Percentiles rank a stretch among this genome's conserved stretches.
Conservation (phyloP, 2,329 filamentous ascomycete genomes). For the Diaporthe citrichinensis region DNA sequence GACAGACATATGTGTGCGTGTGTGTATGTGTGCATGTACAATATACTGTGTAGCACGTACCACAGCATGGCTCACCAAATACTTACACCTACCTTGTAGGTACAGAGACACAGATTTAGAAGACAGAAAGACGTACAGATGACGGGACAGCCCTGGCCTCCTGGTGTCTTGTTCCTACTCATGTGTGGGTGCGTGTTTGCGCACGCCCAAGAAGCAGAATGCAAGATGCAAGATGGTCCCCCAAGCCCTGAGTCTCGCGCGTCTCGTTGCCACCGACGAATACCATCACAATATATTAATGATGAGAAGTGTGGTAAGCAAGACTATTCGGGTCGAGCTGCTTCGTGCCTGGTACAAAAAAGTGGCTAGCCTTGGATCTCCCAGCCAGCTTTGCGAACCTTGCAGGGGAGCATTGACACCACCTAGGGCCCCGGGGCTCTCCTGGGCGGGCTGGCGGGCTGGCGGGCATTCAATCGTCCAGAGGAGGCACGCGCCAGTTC, state of each 20-base stretch:
- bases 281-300: not conserved
- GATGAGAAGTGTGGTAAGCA: not conserved
- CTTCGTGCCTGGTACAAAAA: not conserved
- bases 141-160: not conserved
- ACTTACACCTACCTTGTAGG: not conserved
- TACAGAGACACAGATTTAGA: not conserved
- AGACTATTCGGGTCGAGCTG: constrained; percentile 1
- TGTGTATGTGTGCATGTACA: not conserved
- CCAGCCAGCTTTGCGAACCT: constrained; percentile 18
- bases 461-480: constrained; percentile 11
- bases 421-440: constrained; percentile 10
- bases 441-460: constrained; percentile 16
- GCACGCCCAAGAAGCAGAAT: constrained; percentile 3
- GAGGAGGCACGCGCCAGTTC: constrained; percentile 33
- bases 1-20: not conserved
- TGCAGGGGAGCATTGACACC: constrained; percentile 29
- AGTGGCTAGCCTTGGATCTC: not conserved
- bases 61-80: constrained; percentile 25
- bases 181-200: not conserved
- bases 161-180: not conserved
- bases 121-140: not conserved
- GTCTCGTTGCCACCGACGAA: not conserved
- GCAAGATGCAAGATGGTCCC: not conserved
- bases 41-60: constrained; percentile 21
- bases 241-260: not conserved